Evolutionary conservation across 2,329 filamentous ascomycete genomes (phyloP).

Genomic region (Cordyceps sp.): DNA sequence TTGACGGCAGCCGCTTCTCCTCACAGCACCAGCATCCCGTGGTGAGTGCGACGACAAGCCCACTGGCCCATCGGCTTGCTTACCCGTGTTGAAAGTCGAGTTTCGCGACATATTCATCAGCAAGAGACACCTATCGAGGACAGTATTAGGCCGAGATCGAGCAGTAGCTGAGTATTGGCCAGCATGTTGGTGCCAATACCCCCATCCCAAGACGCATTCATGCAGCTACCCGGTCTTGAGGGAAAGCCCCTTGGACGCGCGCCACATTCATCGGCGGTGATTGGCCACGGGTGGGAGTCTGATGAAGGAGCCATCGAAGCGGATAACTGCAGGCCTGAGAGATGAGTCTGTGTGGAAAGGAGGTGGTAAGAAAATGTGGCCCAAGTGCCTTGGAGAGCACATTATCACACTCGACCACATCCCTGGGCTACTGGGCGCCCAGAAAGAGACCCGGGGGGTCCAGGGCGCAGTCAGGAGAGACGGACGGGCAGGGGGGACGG

Average conservation of each 20-base stretch:
- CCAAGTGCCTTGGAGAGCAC: not conserved
- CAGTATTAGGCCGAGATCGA: no score
- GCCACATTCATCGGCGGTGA: not conserved
- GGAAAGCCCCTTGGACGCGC: not conserved
- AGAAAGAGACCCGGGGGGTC: not conserved
- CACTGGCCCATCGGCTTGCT: no score
- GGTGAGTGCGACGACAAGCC: no score
- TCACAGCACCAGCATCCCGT: no score
- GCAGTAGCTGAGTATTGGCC: no score
- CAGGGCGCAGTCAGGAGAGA: not conserved
- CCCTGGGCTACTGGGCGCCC: not conserved
- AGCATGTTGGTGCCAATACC: no score
- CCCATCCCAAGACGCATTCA: not conserved
- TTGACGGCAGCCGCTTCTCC: no score
- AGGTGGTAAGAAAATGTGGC: not conserved
- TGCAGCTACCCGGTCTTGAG: conserved; percentile 3
- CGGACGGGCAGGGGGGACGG: not conserved
- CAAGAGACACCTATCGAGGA: no score
- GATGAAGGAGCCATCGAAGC: conserved; percentile 6
- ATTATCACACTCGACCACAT: not conserved
- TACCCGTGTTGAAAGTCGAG: no score
- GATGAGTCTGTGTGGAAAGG: conserved; percentile 2
- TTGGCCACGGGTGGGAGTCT: conserved; percentile 1
- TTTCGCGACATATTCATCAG: no score
- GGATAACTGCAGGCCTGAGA: conserved; percentile 6